phyloP scores from a whole-genome alignment of 1,139 yeast genomes.

The Lodderomyces orthopsilosis region DNA sequence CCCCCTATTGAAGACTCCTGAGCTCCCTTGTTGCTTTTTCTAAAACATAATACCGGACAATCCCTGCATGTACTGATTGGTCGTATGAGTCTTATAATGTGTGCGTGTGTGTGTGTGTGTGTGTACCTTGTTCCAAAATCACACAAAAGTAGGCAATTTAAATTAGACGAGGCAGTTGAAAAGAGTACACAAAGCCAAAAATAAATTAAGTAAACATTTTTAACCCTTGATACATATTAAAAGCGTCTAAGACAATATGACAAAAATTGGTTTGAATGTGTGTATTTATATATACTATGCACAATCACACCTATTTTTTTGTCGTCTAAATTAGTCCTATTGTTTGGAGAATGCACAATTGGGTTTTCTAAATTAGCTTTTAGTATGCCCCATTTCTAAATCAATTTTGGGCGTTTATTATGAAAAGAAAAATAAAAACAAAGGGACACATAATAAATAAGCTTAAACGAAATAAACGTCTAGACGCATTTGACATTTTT shows the following conservation, averaged over 20 bases:
- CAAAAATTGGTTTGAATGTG: too few species aligned
- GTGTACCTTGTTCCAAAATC: not conserved
- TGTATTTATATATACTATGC: not conserved
- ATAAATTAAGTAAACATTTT: too few species aligned
- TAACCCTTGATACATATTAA: too few species aligned
- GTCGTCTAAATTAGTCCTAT: not conserved
- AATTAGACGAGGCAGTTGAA: not conserved
- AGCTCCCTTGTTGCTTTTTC: too few species aligned
- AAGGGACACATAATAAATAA: not conserved
- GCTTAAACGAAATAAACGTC: not conserved
- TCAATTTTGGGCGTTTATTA: too few species aligned
- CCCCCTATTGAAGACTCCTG: too few species aligned
- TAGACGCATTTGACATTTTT: not conserved
- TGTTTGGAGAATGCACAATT: not conserved
- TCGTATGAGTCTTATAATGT: not conserved
- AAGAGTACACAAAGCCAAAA: not conserved
- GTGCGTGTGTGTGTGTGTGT: not conserved
- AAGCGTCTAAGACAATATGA: too few species aligned
- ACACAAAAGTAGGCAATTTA: not conserved
- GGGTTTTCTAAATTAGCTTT: not conserved
- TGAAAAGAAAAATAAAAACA: not conserved
- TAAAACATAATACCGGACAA: not conserved
- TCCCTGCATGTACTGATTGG: not conserved
- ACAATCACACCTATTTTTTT: not conserved
- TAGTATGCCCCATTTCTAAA: too few species aligned